These are phyloP conservation scores for Hysterangium stoloniferum DNA, from an alignment of 768 basidiomycete species.

Conservation along the genomic window DNA sequence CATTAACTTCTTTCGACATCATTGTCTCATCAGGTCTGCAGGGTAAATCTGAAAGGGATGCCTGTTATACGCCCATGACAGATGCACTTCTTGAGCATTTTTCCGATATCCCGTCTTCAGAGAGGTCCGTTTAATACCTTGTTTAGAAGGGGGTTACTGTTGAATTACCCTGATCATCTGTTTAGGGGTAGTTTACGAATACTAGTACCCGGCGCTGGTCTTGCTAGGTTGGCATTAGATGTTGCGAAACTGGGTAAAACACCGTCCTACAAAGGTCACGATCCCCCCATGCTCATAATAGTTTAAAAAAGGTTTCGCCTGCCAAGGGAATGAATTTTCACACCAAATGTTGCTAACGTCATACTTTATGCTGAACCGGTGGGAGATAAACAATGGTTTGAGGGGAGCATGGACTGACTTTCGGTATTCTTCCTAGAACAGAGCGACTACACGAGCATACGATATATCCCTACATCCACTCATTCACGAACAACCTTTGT, in stretches of 20 bases:
- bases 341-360: slow-evolving; percentile 92
- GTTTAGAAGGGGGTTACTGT: too few relatives aligned
- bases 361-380: slow-evolving; percentile 84
- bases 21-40: slow-evolving; percentile 23
- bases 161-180: background rate
- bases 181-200: slow-evolving; percentile 53
- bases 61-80: slow-evolving; percentile 76
- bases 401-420: background rate
- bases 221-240: slow-evolving; percentile 85
- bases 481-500: slow-evolving; percentile 75
- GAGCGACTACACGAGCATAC: slow-evolving; percentile 58
- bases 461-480: slow-evolving; percentile 86
- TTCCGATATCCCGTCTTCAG: slow-evolving; percentile 40
- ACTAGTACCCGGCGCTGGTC: slow-evolving; percentile 84
- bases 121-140: slow-evolving; percentile 36
- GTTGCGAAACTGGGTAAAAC: slow-evolving; percentile 67
- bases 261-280: background rate
- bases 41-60: slow-evolving; percentile 71
- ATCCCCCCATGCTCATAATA: background rate
- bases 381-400: slow-evolving; percentile 14
- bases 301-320: slow-evolving; percentile 62
- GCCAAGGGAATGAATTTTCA: slow-evolving; percentile 94
- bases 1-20: background rate
- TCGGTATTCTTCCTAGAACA: slow-evolving; percentile 38
- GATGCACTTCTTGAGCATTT: slow-evolving; percentile 64